Percentiles rank a stretch among this genome's conserved stretches.
phyloP scores from a whole-genome alignment of 2,329 filamentous ascomycete genomes.

The Penicillium glabrum region DNA sequence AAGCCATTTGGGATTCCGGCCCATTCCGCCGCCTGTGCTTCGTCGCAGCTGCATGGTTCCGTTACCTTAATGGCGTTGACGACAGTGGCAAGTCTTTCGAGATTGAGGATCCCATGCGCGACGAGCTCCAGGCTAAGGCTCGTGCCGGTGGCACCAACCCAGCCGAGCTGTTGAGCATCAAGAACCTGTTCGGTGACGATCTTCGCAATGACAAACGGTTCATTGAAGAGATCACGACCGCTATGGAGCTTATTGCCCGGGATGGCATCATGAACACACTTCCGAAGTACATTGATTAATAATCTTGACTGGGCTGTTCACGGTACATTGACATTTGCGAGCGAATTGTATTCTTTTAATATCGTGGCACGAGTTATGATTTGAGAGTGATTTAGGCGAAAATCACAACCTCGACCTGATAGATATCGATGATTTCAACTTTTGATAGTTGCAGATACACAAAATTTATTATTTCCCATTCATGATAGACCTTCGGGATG shows the following conservation, averaged over 20 bases:
- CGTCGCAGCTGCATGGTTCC: conserved; percentile 53
- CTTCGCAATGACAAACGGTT: conserved; percentile 51
- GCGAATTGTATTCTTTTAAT: background rate
- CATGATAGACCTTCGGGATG: background rate
- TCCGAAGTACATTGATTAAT: conserved; percentile 49
- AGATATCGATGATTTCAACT: background rate
- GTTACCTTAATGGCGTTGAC: conserved; percentile 52
- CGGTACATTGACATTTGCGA: background rate
- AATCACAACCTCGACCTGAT: background rate
- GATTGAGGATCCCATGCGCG: conserved; percentile 52
- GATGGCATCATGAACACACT: conserved; percentile 53
- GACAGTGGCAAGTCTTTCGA: conserved; percentile 45
- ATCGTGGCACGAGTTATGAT: background rate
- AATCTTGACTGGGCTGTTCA: background rate
- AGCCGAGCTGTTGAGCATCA: conserved; percentile 45
- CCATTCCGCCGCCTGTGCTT: conserved; percentile 52
- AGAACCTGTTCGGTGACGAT: conserved; percentile 53
- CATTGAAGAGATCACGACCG: conserved; percentile 47
- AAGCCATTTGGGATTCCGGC: conserved; percentile 46
- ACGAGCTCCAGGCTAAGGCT: conserved; percentile 50
- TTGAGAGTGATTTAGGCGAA: background rate
- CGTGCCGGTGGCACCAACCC: conserved; percentile 46
- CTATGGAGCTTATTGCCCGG: conserved; percentile 48
- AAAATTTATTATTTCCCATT: background rate
- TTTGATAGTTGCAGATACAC: background rate